phyloP scores from a whole-genome alignment of 139 green algal genomes.

The Eudorina sp. region DNA sequence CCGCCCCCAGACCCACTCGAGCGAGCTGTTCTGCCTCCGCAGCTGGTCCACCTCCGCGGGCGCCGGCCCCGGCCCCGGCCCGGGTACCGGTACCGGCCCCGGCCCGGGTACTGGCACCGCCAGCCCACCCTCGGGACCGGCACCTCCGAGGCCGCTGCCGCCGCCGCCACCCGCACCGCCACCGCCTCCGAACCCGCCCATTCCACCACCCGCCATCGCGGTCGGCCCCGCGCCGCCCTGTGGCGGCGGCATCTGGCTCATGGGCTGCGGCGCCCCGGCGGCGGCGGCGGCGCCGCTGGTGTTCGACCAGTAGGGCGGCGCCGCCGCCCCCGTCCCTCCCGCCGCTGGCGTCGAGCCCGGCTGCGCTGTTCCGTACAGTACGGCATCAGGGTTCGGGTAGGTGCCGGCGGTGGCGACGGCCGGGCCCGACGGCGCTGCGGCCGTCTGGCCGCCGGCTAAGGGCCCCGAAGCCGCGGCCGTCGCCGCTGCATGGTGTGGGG shows the following conservation, averaged over 20 bases:
- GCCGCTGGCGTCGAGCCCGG: no score
- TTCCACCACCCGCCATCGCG: neutral
- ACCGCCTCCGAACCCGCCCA: neutral
- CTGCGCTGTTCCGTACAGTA: no score
- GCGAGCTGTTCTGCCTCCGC: neutral
- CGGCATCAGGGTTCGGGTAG: no score
- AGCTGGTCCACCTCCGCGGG: neutral
- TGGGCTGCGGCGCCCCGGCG: neutral
- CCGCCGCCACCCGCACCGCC: neutral
- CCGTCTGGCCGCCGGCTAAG: no score
- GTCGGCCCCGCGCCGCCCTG: neutral
- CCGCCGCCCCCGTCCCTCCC: no score
- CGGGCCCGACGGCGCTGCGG: no score
- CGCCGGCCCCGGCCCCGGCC: no score
- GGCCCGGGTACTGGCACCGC: neutral
- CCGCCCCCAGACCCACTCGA: slow-evolving; percentile 27
- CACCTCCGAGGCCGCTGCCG: neutral
- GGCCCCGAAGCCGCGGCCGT: no score
- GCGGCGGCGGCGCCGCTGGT: neutral
- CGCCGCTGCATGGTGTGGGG: no score
- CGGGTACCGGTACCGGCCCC: neutral
- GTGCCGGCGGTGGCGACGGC: no score
- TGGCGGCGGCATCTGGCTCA: neutral
- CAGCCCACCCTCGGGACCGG: neutral
- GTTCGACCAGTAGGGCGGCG: neutral